These are phyloP conservation scores for Cryomyces antarcticus DNA, from an alignment of 495 filamentous ascomycete species.

Conservation along the genomic window DNA sequence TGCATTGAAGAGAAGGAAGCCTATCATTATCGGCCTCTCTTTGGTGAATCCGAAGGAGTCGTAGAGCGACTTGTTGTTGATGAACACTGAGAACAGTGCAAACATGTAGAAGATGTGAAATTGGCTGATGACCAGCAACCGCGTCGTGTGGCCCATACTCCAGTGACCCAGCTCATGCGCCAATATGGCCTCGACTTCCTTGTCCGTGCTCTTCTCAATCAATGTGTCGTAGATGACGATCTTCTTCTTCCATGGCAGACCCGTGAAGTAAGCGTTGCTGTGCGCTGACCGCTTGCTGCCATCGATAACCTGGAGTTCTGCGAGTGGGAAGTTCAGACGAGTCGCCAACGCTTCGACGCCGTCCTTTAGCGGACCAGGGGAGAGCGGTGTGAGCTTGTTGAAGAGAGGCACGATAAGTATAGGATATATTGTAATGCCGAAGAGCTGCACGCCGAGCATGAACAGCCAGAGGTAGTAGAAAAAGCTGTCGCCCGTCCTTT, in stretches of 20 bases:
- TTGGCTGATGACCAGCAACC: slow-evolving; percentile 61
- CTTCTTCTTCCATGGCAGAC: slow-evolving; percentile 98
- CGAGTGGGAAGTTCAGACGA: slow-evolving; percentile 74
- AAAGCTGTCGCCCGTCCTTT: slow-evolving; percentile 78
- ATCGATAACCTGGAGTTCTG: slow-evolving; percentile 86
- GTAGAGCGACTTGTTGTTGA: slow-evolving; percentile 85
- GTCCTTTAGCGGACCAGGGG: slow-evolving; percentile 71
- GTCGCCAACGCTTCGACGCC: slow-evolving; percentile 68
- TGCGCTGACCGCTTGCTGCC: slow-evolving; percentile 93
- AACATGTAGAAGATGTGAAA: slow-evolving; percentile 93
- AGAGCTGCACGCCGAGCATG: slow-evolving; percentile 65
- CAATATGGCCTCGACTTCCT: slow-evolving; percentile 87
- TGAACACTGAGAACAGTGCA: slow-evolving; percentile 84
- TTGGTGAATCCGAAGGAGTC: slow-evolving; percentile 74
- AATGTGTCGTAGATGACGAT: slow-evolving; percentile 98
- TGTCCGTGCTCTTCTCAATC: slow-evolving; percentile 76
- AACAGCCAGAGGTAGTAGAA: slow-evolving; percentile 98
- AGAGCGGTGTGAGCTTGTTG: slow-evolving; percentile 90
- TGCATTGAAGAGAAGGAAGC: slow-evolving; percentile 91
- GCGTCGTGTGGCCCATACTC: slow-evolving; percentile 85
- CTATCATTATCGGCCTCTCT: slow-evolving; percentile 79
- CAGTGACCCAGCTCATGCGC: slow-evolving; percentile 95
- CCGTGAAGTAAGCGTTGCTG: slow-evolving; percentile 97
- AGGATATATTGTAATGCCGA: slow-evolving; percentile 90
- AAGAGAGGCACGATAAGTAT: slow-evolving; percentile 87